phyloP scores from a whole-genome alignment of 2,329 filamentous ascomycete species.

The Aspergillus tanneri region DNA sequence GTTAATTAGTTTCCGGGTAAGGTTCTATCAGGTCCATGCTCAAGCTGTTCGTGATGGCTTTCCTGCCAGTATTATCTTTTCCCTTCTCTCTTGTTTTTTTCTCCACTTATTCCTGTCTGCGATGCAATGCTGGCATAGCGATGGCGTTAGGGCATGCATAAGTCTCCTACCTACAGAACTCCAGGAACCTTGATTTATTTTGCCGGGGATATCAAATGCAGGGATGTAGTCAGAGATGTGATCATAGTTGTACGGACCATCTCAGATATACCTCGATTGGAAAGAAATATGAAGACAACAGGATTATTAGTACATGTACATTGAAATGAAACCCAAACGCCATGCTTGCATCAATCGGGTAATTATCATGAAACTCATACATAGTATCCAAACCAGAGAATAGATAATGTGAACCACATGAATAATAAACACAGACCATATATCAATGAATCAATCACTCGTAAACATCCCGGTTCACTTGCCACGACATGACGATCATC shows the following conservation, averaged over 20 bases:
- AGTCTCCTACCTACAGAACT: neutral
- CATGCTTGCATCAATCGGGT: neutral
- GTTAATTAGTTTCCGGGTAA: constrained; percentile 23
- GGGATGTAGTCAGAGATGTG: neutral
- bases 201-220: no score
- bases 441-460: constrained; percentile 12
- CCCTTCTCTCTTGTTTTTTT: neutral
- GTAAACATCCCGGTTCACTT: constrained; percentile 47
- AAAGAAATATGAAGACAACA: neutral
- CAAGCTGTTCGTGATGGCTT: neutral
- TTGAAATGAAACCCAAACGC: neutral
- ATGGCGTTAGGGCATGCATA: constrained; percentile 21
- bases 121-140: constrained; percentile 34
- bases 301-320: neutral
- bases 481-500: constrained; percentile 64
- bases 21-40: no score
- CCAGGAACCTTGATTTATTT: no score
- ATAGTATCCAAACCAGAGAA: neutral
- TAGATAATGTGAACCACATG: neutral
- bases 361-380: neutral
- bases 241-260: neutral
- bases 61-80: neutral
- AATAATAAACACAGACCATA: neutral
- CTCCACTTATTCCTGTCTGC: constrained; percentile 17
- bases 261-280: neutral